phyloP scores from a whole-genome alignment of 2,329 filamentous ascomycete species.

The Pseudocercospora macadamiae region DNA sequence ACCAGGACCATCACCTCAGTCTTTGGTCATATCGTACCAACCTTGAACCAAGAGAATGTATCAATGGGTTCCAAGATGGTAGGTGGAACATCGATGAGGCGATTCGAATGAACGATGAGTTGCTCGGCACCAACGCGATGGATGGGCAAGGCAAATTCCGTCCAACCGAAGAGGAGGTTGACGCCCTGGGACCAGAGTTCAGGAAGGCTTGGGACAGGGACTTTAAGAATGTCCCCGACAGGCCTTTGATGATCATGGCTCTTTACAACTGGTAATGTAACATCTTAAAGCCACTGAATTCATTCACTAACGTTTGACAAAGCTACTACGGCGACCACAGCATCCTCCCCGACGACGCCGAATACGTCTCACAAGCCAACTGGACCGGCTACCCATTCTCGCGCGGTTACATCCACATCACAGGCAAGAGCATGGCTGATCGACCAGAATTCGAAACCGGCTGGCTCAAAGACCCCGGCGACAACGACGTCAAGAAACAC shows the following conservation, averaged over 20 bases:
- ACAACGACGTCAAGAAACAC: conserved; percentile 62
- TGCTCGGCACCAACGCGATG: conserved; percentile 61
- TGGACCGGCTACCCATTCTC: conserved; percentile 66
- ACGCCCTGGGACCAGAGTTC: conserved; percentile 57
- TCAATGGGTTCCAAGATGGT: conserved; percentile 58
- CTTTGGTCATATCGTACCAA: conserved; percentile 57
- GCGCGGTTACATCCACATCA: conserved; percentile 64
- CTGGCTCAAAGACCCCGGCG: conserved; percentile 58
- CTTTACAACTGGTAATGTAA: conserved; percentile 41
- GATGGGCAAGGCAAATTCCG: conserved; percentile 61
- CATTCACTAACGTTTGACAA: background rate
- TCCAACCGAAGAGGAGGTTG: conserved; percentile 57
- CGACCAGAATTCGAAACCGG: conserved; percentile 61
- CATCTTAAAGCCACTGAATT: background rate
- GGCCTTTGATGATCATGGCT: conserved; percentile 54
- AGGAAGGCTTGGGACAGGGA: conserved; percentile 59
- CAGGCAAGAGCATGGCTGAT: conserved; percentile 47
- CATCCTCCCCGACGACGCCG: conserved; percentile 41
- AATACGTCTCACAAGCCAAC: conserved; percentile 57
- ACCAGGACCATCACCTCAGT: conserved; percentile 50
- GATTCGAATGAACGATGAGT: conserved; percentile 51
- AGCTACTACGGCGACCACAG: conserved; percentile 39
- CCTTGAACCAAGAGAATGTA: conserved; percentile 51
- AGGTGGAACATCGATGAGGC: conserved; percentile 51
- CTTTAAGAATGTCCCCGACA: conserved; percentile 51